Evolutionary conservation across 1,284 basidiomycete species (phyloP).

Genomic region (Dichomitus squalens): DNA sequence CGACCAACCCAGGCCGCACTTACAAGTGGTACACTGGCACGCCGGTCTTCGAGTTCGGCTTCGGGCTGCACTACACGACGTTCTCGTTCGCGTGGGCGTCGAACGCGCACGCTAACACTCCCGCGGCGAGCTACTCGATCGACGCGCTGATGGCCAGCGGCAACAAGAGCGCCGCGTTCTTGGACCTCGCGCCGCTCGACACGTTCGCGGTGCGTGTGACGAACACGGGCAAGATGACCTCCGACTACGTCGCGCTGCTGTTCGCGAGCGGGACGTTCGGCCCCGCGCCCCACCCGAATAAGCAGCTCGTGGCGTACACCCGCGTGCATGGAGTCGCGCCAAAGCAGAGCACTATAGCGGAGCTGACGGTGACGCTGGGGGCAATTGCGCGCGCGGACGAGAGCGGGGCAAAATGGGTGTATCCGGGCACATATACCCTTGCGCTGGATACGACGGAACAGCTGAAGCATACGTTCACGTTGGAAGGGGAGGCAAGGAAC

Average conservation of each 20-base stretch:
- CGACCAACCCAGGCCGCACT: conserved; percentile 53
- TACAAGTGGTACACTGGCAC: conserved; percentile 59
- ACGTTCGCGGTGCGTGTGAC: conserved; percentile 49
- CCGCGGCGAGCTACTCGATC: background rate
- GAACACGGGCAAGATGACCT: conserved; percentile 51
- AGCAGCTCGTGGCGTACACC: conserved; percentile 52
- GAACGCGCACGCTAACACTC: conserved; percentile 35
- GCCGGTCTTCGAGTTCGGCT: conserved; percentile 53
- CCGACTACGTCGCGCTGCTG: conserved; percentile 58
- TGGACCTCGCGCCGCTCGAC: conserved; percentile 50
- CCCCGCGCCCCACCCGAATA: conserved; percentile 52
- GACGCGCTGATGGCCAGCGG: conserved; percentile 34
- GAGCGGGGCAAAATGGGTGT: conserved; percentile 49
- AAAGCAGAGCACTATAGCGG: conserved; percentile 38
- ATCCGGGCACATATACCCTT: conserved; percentile 49
- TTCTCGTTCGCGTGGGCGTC: conserved; percentile 46
- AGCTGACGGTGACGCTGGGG: conserved; percentile 49
- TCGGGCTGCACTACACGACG: conserved; percentile 55
- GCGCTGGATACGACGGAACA: conserved; percentile 26
- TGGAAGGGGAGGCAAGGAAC: conserved; percentile 44
- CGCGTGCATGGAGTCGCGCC: conserved; percentile 45
- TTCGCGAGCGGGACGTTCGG: conserved; percentile 52
- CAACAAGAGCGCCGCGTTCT: conserved; percentile 27
- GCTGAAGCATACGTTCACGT: conserved; percentile 41
- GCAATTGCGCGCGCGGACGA: conserved; percentile 52